Evolutionary conservation across 1,284 basidiomycete species (phyloP), one percentile per base, ranked within the genome.

Genomic region (Boletus semigastroideus): DNA sequence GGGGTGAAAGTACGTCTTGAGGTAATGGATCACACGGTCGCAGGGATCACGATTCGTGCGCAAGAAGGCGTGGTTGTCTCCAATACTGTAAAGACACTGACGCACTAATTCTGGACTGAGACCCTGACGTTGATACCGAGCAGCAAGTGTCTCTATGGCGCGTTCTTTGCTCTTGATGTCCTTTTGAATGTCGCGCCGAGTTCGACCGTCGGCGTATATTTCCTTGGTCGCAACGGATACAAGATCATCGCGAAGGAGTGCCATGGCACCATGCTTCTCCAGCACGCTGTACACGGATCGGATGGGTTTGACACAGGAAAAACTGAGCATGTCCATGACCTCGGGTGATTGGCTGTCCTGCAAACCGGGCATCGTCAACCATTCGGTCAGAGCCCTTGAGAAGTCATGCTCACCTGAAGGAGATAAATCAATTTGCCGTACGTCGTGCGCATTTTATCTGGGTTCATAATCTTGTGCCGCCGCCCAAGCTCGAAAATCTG

Each of bases 381-480:
- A 7, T 42, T 42, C 38, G 30, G 39, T 52, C 33, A 22, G 33
- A 20, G 34, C 3, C 20, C 25, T 28, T 6, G 6, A 44, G 11
- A 13, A 42, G n/a, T 14, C 37, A 43, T 40, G 64, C 73, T 57
- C 54, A 87, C 86, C 78, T 90, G 87, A 30, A 90, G 77, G 50
- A 91, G 71, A 67, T 92, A 92, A 34, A 92, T 85, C 48, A 92
- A 72, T 62, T 92, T 92, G 17, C 90, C 89, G 57, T 92, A 92
- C 4, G 87, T 91, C 17, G 86, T 83, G n/a, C 90, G 78, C 89
- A 92, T 91, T 63, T 83, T 90, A 64, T 91, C 88, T 0, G 88
- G 87, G 61, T 90, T 91, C 85, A 87, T 90, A 61, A 91, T 90
- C 67, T 92, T 92, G 64, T 91, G 87, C 49, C 90, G 76, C 50